Evolutionary conservation across 306 rosid species (phyloP), one percentile per base, ranked within the genome.

Genomic region (Benincasa hispida): DNA sequence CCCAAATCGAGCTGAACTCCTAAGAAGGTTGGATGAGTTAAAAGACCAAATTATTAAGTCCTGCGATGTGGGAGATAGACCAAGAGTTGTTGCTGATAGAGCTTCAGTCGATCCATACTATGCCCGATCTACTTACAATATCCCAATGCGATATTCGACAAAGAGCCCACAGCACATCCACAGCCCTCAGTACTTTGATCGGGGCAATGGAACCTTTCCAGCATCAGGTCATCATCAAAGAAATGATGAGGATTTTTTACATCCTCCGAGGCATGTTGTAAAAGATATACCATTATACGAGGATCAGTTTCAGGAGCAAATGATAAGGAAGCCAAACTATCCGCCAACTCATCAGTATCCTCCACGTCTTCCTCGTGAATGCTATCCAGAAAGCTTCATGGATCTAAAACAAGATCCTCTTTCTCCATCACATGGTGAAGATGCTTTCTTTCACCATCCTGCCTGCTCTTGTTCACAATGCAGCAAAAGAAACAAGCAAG

Each of bases 11-110:
- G 76, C 77, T 24, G 88, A 82, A 67, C 84, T 86, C 56, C 83
- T 87, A 34, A 76, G 80, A 79, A 82, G 77, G 79, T 74, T 86
- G 76, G 89, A 86, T 56, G 86, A 82, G 78, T 61, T 84, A 83
- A 82, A 86, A 78, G 82, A 63, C n/a, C 81, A 82, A 82, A 74
- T 82, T 75, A 78, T 80, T 47, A 72, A 72, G 57, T 84, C 81
- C 35, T 53, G 78, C 58, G 77, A 72, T 75, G 76, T 72, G 56
- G 85, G 48, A 42, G 83, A 87, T 63, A 84, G 74, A 65, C 84
- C 81, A 25, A 59, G 66, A 50, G 77, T 74, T 54, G 74, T 79
- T 67, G 45, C 14, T 8, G 81, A 86, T 77, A 75, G 82, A 82
- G 77, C 81, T 32, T 58, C 41, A n/a, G 81, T 57, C 14, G 67